Percentiles rank a stretch among this genome's conserved stretches.
Conservation (phyloP, 2,329 filamentous ascomycete genomes). For the Alternaria arbusti region DNA sequence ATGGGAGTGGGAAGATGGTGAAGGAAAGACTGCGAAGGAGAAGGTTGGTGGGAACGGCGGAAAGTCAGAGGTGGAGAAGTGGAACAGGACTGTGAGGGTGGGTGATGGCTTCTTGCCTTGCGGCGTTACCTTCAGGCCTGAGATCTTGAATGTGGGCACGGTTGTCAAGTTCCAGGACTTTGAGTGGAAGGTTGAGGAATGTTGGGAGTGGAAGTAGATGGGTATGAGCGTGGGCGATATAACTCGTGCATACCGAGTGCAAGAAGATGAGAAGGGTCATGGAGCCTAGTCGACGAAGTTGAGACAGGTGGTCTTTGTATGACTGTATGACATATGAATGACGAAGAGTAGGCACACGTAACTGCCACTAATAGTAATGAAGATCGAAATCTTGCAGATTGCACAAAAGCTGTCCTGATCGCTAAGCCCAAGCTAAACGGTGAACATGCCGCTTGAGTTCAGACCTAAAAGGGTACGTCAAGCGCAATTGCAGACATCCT, state of each 20-base stretch:
- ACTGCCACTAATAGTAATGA: too few relatives aligned
- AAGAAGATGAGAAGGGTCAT: not conserved
- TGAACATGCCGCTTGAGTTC: not conserved
- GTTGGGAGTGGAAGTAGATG: conserved; percentile 30
- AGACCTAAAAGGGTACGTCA: not conserved
- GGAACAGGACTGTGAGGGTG: conserved; percentile 48
- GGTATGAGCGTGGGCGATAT: not conserved
- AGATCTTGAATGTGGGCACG: conserved; percentile 36
- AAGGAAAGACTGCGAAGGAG: conserved; percentile 3
- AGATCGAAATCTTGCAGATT: not conserved
- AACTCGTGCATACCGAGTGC: not conserved
- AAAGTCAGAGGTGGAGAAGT: conserved; percentile 26
- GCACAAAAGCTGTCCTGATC: not conserved
- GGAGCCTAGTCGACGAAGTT: not conserved
- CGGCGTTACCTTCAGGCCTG: conserved; percentile 41
- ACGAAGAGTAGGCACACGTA: not conserved
- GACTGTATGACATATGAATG: not conserved
- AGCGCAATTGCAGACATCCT: not conserved
- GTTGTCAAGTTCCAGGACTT: conserved; percentile 41
- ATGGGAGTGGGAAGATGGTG: conserved; percentile 53
- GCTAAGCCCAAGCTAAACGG: not conserved
- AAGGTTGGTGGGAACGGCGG: not conserved
- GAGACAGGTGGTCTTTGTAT: not conserved
- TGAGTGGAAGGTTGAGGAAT: conserved; percentile 51
- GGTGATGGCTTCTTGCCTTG: conserved; percentile 52